A percentile compares a stretch with the other conserved stretches of the same genome.
Conservation (phyloP, 2,329 filamentous ascomycete species). For the Clonostachys solani region DNA sequence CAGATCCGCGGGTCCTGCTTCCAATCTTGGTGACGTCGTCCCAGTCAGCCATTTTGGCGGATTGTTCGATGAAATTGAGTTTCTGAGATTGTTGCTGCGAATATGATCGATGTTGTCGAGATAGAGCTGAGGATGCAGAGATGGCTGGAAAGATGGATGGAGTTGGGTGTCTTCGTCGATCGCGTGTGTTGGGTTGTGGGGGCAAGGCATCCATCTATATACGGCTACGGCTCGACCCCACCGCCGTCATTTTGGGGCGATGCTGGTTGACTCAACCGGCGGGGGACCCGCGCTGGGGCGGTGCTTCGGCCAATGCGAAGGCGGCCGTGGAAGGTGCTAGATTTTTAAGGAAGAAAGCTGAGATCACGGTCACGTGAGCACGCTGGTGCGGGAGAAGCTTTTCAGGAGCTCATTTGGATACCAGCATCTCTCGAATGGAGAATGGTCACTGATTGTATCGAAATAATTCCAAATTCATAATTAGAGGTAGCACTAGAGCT, state of each 20-base stretch:
- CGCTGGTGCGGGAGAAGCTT: too few relatives aligned
- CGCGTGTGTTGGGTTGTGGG: background rate
- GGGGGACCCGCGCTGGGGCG: conserved; percentile 1
- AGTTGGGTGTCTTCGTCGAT: too few relatives aligned
- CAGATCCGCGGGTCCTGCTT: conserved; percentile 70
- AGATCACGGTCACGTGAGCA: too few relatives aligned
- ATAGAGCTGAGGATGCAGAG: background rate
- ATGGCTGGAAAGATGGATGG: background rate
- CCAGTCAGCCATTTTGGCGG: conserved; percentile 64
- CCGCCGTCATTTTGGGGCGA: background rate
- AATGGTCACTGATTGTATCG: too few relatives aligned
- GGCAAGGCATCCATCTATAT: background rate
- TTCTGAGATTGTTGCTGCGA: background rate
- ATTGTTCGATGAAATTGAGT: background rate
- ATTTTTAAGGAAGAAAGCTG: too few relatives aligned
- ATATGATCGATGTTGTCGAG: background rate
- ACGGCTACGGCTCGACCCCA: background rate
- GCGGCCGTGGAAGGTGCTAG: background rate
- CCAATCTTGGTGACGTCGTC: conserved; percentile 90
- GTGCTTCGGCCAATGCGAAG: background rate
- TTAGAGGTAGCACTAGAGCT: too few relatives aligned
- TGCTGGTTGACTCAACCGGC: conserved; percentile 3
- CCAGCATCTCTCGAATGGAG: too few relatives aligned
- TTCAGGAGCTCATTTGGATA: too few relatives aligned
- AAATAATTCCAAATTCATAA: too few relatives aligned